Evolutionary conservation across 2,329 filamentous ascomycete species (phyloP).

Genomic region (Neophaeococcomyces mojaviensis): DNA sequence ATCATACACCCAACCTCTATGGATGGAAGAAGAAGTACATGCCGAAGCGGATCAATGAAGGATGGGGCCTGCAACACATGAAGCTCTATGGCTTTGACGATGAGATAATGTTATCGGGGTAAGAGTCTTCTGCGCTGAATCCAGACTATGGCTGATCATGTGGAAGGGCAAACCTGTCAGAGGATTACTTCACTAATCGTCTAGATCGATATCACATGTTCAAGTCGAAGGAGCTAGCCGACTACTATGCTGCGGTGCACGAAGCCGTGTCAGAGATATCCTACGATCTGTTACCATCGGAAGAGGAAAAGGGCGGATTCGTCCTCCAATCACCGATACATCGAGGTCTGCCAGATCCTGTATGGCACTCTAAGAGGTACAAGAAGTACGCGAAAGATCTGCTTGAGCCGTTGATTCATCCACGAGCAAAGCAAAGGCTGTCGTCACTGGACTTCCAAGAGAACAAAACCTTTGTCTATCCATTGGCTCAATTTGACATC

Average conservation of each 20-base stretch:
- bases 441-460: constrained; percentile 24
- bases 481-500: constrained; percentile 80
- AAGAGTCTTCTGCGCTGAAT: constrained; percentile 24
- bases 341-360: constrained; percentile 20
- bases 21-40: constrained; percentile 76
- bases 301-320: constrained; percentile 49
- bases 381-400: constrained; percentile 59
- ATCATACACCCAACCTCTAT: constrained; percentile 91
- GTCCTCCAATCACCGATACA: constrained; percentile 32
- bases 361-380: constrained; percentile 42
- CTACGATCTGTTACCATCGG: constrained; percentile 62
- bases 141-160: constrained; percentile 3
- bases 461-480: constrained; percentile 69
- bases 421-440: constrained; percentile 23
- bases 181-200: constrained; percentile 92
- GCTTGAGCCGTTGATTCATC: constrained; percentile 58
- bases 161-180: constrained; percentile 71
- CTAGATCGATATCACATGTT: constrained; percentile 94
- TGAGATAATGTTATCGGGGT: constrained; percentile 89
- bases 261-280: constrained; percentile 70
- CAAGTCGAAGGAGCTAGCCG: constrained; percentile 66
- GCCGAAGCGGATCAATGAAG: constrained; percentile 88
- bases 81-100: constrained; percentile 96
- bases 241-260: constrained; percentile 76
- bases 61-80: constrained; percentile 98